Conservation (phyloP, 2,329 filamentous ascomycete species). For the Clathrospora elynae region DNA sequence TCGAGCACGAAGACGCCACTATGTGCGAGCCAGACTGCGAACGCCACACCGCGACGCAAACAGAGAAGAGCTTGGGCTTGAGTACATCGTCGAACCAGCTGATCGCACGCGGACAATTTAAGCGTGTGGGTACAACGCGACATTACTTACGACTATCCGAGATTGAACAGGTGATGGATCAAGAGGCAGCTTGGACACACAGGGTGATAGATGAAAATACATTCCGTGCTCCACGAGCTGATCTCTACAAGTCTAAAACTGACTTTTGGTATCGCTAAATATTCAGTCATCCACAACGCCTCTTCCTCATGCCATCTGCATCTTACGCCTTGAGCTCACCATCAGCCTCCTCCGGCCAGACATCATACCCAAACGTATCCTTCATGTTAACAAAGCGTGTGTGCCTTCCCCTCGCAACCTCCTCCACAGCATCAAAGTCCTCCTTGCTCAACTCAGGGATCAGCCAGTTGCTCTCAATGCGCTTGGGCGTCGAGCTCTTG, state of each 20-base stretch:
- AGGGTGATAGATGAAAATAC: neutral
- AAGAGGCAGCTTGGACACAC: neutral
- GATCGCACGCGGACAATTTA: too few species aligned
- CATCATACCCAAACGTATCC: conserved; percentile 76
- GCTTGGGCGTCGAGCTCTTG: conserved; percentile 50
- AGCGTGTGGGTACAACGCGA: too few species aligned
- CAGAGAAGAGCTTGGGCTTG: too few species aligned
- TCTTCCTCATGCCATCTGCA: conserved; percentile 3
- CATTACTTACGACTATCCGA: neutral
- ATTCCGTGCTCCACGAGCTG: conserved; percentile 14
- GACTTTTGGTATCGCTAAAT: conserved; percentile 36
- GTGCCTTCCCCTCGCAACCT: conserved; percentile 68
- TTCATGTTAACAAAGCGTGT: conserved; percentile 81
- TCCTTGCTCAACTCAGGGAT: conserved; percentile 61
- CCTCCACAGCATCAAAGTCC: conserved; percentile 64
- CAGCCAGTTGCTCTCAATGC: conserved; percentile 65
- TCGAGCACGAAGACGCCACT: too few species aligned
- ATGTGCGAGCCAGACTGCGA: too few species aligned
- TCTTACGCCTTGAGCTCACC: conserved; percentile 34
- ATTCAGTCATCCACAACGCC: conserved; percentile 10
- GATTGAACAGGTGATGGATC: neutral
- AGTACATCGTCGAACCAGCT: too few species aligned
- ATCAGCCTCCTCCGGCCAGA: conserved; percentile 55
- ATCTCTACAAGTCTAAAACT: conserved; percentile 19
- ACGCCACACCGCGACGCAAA: too few species aligned